Conservation (phyloP, 176 grass and related monocot genomes). For the Otatea glauca region DNA sequence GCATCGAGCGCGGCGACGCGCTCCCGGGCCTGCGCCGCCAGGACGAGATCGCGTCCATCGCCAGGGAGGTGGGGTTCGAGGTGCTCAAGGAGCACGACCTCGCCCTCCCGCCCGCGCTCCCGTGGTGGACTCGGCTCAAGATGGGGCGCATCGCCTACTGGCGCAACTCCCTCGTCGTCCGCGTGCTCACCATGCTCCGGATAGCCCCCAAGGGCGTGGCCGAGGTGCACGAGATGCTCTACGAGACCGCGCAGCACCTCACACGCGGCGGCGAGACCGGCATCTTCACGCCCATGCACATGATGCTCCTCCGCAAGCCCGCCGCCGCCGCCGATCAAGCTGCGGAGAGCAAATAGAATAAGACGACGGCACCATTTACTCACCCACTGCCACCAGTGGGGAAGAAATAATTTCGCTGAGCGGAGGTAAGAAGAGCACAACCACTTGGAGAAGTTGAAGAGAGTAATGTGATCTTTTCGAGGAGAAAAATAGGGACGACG, state of each 20-base stretch:
- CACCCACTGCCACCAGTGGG: conserved; percentile 33
- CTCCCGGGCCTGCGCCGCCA: conserved; percentile 79
- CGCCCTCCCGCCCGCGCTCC: conserved; percentile 70
- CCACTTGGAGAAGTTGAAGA: conserved; percentile 21
- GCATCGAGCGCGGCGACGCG: conserved; percentile 89
- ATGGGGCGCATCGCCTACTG: conserved; percentile 97
- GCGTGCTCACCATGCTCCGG: conserved; percentile 81
- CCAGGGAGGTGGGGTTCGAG: conserved; percentile 72
- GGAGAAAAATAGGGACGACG: conserved; percentile 36
- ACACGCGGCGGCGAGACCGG: conserved; percentile 81
- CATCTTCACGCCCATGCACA: conserved; percentile 98
- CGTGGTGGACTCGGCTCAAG: conserved; percentile 96
- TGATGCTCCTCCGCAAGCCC: conserved; percentile 97
- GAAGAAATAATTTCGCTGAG: conserved; percentile 38
- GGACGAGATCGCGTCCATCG: conserved; percentile 72
- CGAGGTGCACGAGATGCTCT: conserved; percentile 99
- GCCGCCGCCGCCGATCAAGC: not conserved
- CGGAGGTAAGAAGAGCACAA: conserved; percentile 42
- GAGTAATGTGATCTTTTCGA: conserved; percentile 41
- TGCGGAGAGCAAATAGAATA: conserved; percentile 51
- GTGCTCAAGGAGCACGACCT: conserved; percentile 86
- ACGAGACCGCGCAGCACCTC: conserved; percentile 90
- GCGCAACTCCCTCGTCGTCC: conserved; percentile 91
- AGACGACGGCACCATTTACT: conserved; percentile 31
- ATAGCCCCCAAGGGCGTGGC: conserved; percentile 88